These are phyloP conservation scores for Saturnispora sanitii DNA, from an alignment of 805 yeast species.

Conservation along the genomic window DNA sequence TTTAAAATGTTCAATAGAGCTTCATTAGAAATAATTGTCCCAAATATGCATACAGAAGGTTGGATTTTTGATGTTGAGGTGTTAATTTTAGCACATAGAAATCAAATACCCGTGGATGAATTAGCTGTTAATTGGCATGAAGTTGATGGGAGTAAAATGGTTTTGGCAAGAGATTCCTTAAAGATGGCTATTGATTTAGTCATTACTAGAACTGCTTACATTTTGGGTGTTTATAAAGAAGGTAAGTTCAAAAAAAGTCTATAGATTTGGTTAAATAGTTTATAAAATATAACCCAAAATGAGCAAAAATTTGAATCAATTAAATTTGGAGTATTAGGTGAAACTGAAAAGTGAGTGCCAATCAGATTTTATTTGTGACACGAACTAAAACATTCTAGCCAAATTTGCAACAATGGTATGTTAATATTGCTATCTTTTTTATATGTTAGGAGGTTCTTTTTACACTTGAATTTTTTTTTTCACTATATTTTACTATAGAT, in stretches of 20 bases:
- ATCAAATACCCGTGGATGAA: constrained; percentile 58
- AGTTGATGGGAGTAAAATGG: constrained; percentile 91
- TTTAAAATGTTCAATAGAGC: constrained; percentile 79
- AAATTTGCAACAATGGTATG: too few species aligned
- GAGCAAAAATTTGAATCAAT: too few species aligned
- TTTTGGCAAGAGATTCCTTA: constrained; percentile 79
- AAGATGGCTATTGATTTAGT: constrained; percentile 91
- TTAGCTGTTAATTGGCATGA: constrained; percentile 94
- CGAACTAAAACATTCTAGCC: too few species aligned
- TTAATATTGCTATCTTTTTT: neutral
- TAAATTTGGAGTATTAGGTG: too few species aligned
- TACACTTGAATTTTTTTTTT: neutral
- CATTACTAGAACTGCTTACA: constrained; percentile 80
- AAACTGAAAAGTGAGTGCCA: too few species aligned
- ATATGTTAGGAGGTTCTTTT: neutral
- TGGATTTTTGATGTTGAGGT: constrained; percentile 98
- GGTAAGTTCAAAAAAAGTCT: constrained; percentile 5
- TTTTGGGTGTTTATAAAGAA: constrained; percentile 64
- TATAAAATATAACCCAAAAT: too few species aligned
- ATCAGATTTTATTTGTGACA: too few species aligned
- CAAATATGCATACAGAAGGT: constrained; percentile 90
- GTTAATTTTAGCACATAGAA: constrained; percentile 66
- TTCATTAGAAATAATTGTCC: constrained; percentile 61
- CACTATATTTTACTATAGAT: neutral
- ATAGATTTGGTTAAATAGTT: too few species aligned